These are phyloP conservation scores for Annona cherimola DNA, from an alignment of 164 flowering plant species.

Conservation along the genomic window DNA sequence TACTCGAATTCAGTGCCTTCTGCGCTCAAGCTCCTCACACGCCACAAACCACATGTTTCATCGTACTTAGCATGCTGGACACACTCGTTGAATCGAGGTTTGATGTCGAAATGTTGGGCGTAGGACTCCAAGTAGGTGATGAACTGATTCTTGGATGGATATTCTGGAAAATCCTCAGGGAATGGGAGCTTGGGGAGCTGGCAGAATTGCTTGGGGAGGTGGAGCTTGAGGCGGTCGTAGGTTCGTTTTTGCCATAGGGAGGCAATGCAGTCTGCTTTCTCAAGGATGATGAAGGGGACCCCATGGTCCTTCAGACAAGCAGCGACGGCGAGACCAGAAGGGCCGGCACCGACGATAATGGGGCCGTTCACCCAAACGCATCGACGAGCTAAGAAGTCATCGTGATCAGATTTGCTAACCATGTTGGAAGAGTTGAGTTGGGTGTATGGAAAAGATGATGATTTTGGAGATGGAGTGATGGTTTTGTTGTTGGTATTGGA, in stretches of 20 bases:
- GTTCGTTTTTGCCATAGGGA: constrained; percentile 80
- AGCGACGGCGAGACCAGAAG: constrained; percentile 65
- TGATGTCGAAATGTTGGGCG: constrained; percentile 53
- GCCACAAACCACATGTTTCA: constrained; percentile 62
- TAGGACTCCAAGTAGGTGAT: constrained; percentile 59
- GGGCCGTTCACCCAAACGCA: constrained; percentile 82
- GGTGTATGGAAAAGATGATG: too few relatives aligned
- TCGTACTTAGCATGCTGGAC: constrained; percentile 67
- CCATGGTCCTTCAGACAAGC: constrained; percentile 65
- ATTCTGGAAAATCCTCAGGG: constrained; percentile 63
- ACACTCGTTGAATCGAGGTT: constrained; percentile 57
- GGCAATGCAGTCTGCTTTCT: constrained; percentile 74
- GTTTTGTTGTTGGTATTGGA: too few relatives aligned
- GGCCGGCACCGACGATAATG: constrained; percentile 84
- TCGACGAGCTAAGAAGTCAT: constrained; percentile 32
- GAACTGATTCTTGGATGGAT: constrained; percentile 70
- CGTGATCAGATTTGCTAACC: constrained; percentile 23
- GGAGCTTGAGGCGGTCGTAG: constrained; percentile 80
- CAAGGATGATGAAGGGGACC: constrained; percentile 71
- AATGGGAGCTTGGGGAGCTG: constrained; percentile 62
- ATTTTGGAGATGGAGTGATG: too few relatives aligned
- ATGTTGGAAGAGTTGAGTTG: constrained; percentile 9
- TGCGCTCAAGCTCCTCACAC: constrained; percentile 36
- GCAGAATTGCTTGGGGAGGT: constrained; percentile 78
- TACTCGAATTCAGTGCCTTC: constrained; percentile 43